A percentile compares a stretch with the other conserved stretches of the same genome.
These are phyloP conservation scores for Schwanniomyces yamadae DNA, from an alignment of 805 yeast genomes.

Conservation along the genomic window DNA sequence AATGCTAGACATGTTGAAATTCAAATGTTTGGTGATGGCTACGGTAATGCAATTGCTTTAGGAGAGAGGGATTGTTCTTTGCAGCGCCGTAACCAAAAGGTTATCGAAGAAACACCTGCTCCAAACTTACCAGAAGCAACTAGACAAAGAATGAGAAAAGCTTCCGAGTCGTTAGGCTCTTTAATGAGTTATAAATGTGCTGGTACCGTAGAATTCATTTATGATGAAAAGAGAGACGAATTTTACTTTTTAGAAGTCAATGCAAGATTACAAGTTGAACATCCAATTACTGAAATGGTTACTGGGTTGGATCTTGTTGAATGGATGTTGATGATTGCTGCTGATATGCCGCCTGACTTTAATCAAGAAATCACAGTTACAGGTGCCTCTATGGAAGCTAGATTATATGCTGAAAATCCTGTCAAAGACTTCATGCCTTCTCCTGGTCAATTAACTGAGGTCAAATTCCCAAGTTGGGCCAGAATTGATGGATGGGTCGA, in stretches of 20 bases:
- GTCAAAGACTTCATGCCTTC: constrained; percentile 93
- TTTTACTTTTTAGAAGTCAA: constrained; percentile 95
- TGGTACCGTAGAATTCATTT: constrained; percentile 95
- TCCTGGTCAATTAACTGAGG: constrained; percentile 90
- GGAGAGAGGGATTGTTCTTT: constrained; percentile 98
- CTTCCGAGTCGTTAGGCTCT: constrained; percentile 81
- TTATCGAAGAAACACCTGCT: constrained; percentile 97
- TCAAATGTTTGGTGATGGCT: constrained; percentile 95
- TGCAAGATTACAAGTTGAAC: constrained; percentile 96
- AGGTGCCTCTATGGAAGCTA: constrained; percentile 96
- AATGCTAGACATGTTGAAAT: constrained; percentile 95
- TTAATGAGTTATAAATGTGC: constrained; percentile 91
- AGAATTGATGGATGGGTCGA: constrained; percentile 94
- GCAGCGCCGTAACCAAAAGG: constrained; percentile 95
- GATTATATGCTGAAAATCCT: constrained; percentile 96
- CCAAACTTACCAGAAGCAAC: constrained; percentile 86
- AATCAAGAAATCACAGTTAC: constrained; percentile 53
- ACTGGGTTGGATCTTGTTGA: constrained; percentile 95
- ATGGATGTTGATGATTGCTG: constrained; percentile 94
- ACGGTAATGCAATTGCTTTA: constrained; percentile 86
- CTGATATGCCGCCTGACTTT: constrained; percentile 83
- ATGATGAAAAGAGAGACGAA: constrained; percentile 80
- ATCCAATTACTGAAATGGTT: constrained; percentile 93
- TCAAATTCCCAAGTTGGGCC: constrained; percentile 84
- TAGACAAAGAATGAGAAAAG: constrained; percentile 68